Evolutionary conservation across 2,329 filamentous ascomycete species (phyloP).

Genomic region (Chaetomiaceae sp.): DNA sequence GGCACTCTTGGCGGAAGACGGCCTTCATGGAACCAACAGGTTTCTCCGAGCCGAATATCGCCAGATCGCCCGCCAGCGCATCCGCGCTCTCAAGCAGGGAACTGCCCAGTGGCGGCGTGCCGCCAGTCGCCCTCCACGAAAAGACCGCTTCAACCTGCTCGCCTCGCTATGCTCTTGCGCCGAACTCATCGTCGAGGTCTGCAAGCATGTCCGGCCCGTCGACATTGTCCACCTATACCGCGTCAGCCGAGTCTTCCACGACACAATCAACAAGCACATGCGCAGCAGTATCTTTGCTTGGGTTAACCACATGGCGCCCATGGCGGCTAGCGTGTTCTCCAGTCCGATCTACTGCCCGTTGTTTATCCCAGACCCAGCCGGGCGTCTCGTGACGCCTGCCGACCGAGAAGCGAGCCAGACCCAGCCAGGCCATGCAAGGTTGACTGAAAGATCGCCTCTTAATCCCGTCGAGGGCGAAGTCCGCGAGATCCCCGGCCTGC

Average conservation of each 20-base stretch:
- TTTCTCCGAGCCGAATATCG: constrained; percentile 11
- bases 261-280: constrained; percentile 52
- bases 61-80: constrained; percentile 15
- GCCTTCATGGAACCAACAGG: constrained; percentile 5
- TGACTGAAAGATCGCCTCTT: not conserved
- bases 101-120: constrained; percentile 9
- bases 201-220: constrained; percentile 45
- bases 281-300: constrained; percentile 52
- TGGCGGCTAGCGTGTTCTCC: constrained; percentile 52
- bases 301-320: constrained; percentile 47
- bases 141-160: constrained; percentile 36
- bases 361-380: constrained; percentile 54
- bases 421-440: constrained; percentile 2
- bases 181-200: constrained; percentile 50
- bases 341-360: constrained; percentile 53
- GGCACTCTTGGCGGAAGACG: constrained; percentile 3
- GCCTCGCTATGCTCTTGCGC: constrained; percentile 37
- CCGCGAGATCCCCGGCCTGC: constrained; percentile 54
- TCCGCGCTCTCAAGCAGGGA: constrained; percentile 9
- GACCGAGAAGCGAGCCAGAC: constrained; percentile 17
- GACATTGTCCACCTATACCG: constrained; percentile 60
- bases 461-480: constrained; percentile 26
- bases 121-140: not conserved
- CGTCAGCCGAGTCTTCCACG: constrained; percentile 57
- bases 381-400: constrained; percentile 34